A percentile compares a stretch with the other conserved stretches of the same genome.
These are phyloP conservation scores for Neofusicoccum ribis DNA, from an alignment of 2,329 filamentous ascomycete species.

Conservation along the genomic window DNA sequence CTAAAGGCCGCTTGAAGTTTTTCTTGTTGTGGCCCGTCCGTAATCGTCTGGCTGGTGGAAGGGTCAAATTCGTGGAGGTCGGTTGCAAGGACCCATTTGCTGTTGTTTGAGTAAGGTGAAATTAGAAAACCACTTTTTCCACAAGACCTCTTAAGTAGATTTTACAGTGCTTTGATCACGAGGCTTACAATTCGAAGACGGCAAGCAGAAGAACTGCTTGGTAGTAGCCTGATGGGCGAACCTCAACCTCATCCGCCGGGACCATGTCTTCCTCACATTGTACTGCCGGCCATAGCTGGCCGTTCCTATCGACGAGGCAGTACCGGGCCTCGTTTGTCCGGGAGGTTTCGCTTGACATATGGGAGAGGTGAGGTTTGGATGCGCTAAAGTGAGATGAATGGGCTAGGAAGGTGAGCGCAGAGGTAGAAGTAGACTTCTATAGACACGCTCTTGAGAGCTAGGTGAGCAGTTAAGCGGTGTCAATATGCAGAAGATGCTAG, in stretches of 20 bases:
- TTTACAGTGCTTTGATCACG: background rate
- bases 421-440: no score
- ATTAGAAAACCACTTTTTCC: background rate
- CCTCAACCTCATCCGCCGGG: background rate
- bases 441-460: no score
- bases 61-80: background rate
- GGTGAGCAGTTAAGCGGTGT: no score
- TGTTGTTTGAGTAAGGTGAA: background rate
- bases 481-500: no score
- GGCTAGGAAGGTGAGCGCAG: no score
- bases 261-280: background rate
- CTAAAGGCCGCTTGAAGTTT: background rate
- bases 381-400: background rate
- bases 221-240: background rate
- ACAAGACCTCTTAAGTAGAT: no score
- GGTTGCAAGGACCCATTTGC: background rate
- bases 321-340: background rate
- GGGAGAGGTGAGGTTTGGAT: no score
- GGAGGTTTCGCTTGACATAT: background rate
- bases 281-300: background rate
- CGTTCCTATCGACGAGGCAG: background rate
- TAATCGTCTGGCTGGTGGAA: background rate
- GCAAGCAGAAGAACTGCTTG: background rate
- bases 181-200: background rate
- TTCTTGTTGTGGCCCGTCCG: background rate